Base-by-base conservation (phyloP, 2,329 filamentous ascomycete genomes). In the Diaporthe australafricana region DNA sequence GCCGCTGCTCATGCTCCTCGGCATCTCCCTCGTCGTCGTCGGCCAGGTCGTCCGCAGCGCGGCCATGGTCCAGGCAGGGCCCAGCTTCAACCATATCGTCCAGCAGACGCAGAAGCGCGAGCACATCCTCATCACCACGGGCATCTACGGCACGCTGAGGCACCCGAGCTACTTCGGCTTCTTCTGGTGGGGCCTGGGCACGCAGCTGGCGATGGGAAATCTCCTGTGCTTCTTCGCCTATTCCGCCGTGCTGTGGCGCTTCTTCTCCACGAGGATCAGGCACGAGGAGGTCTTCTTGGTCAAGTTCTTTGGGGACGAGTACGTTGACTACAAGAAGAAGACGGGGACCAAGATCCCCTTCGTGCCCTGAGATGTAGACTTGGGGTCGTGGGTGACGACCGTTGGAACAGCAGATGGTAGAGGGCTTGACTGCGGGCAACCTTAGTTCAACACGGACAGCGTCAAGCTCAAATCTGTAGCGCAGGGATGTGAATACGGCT, bases 121-220 rank as follows among this genome's bases (percentile, higher is more conserved):
- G 1, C 96, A 99, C 81, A 86, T 86, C 57, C 87, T 99, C n/a
- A 93, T 99, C 3, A 97, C 93, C 0, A 86, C 85, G 35, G 96
- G 96, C 0, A 84, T 98, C 42, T 99, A 98, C 81, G 84, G 85
- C 9, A 81, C 88, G 55, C 84, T 97, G 67, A 87, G 96, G 30
- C 96, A 99, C 81, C 96, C 96, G 16, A 93, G 93, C 72, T 99
- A 99, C 83, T 98, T 98, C 84, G 96, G 96, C 4, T 99, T 98
- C 85, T 99, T 98, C 83, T 98, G 95, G 91, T 99, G 96, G 96
- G 94, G 94, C 0, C 79, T 98, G n/a, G 96, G 96, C 6, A 98
- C 95, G 16, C 96, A 99, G 85, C 79, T 98, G 53, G 90, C 97
- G 69, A 86, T 98, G 75, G 96, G 96, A 22, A 99, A 99, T 82